Evolutionary conservation across 768 basidiomycete species (phyloP), one percentile per base, ranked within the genome.

Genomic region (Leccinellum albellum): DNA sequence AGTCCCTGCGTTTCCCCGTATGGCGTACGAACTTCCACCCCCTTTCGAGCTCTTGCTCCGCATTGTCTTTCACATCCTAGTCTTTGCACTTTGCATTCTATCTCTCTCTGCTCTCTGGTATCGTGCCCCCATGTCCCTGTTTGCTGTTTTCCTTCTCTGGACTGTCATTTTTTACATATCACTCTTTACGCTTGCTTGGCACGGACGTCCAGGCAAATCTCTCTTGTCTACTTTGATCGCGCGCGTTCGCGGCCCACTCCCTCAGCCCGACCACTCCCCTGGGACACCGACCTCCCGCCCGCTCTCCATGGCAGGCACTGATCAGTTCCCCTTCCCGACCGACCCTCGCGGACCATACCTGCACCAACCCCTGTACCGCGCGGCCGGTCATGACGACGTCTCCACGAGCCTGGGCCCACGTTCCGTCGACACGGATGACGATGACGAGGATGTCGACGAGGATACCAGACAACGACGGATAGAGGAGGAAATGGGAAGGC

Each of bases 401-500:
- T 67, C 74, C 54, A 58, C 71, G 55, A 59, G 71, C 50, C 74
- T 74, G 56, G 69, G 74, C 20, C 81, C 78, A 46, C 77, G 76
- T 51, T 82, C 79, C 59, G 75, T 75, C 49, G 84, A 82, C 32
- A 78, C 78, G 7, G 86, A 85, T 53, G 82, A 82, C 12, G 77
- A 82, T 10, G 86, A 89, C 20, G 85, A 87, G 29, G 87, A 89
- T 48, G 75, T 87, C 54, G 89, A 91, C 61, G 89, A 91, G 61
- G 84, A 87, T 50, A 79, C 83, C 13, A 77, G 85, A 58, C 89
- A 91, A 68, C 78, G 83, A 57, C 77, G 82, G 63, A 90, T 91
- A 32, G 91, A 92, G 67, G 85, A 87, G 56, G 90, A 92, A 71
- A 89, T 93, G 81, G 83, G 78, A 37, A 78, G 89, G 62, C 81